These are phyloP conservation scores for Raphanus raphanistrum DNA, from an alignment of 345 rosid genomes.

Conservation along the genomic window DNA sequence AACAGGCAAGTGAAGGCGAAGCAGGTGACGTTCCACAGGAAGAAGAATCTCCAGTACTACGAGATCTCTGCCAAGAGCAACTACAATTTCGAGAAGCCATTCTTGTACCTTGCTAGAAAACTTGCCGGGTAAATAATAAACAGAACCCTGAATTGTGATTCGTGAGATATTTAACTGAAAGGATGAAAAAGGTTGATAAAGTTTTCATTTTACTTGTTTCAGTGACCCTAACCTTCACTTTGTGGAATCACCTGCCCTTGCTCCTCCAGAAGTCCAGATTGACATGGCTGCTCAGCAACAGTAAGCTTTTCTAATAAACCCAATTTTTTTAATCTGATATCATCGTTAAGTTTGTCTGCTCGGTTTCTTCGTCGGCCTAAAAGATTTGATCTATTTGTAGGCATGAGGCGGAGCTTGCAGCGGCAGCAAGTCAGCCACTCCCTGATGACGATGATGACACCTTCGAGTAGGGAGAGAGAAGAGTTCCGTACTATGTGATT, in stretches of 20 bases:
- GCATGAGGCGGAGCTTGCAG: conserved; percentile 75
- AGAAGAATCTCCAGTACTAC: conserved; percentile 90
- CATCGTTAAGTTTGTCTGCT: background rate
- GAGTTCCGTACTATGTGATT: conserved; percentile 1
- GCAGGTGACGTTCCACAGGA: conserved; percentile 93
- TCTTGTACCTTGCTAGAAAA: conserved; percentile 86
- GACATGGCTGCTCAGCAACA: conserved; percentile 90
- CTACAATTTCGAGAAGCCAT: conserved; percentile 93
- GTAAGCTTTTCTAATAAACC: conserved; percentile 46
- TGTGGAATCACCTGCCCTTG: conserved; percentile 93
- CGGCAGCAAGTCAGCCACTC: conserved; percentile 78
- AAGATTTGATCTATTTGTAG: conserved; percentile 34
- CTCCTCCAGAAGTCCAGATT: conserved; percentile 93
- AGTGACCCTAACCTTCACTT: conserved; percentile 86
- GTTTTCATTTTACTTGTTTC: background rate
- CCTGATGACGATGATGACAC: conserved; percentile 80
- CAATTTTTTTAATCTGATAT: background rate
- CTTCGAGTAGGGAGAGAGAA: conserved; percentile 50
- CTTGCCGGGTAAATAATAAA: conserved; percentile 62
- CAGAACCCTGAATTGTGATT: background rate
- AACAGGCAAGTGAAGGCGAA: conserved; percentile 96
- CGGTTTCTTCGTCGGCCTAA: background rate
- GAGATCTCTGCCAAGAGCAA: conserved; percentile 97
- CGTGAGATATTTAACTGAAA: background rate
- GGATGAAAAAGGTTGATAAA: background rate